phyloP scores from a whole-genome alignment of 2,329 filamentous ascomycete species.

The Plenodomus biglobosus region DNA sequence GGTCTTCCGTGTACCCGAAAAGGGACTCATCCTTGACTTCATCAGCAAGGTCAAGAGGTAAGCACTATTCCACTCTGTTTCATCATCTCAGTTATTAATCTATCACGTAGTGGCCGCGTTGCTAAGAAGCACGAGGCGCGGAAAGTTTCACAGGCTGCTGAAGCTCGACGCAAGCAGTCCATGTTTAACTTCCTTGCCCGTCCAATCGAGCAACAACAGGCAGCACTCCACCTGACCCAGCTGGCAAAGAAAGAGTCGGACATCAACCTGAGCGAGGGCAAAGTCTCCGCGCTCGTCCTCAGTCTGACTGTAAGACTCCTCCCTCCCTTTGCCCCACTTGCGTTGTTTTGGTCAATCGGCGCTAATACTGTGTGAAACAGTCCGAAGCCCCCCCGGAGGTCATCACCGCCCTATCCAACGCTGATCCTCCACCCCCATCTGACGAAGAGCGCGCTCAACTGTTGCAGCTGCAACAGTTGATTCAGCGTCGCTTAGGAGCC shows the following conservation, averaged over 20 bases:
- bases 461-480: slow-evolving; percentile 36
- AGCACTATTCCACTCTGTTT: slow-evolving; percentile 11
- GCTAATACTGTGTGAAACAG: slow-evolving; percentile 43
- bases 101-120: slow-evolving; percentile 25
- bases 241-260: slow-evolving; percentile 56
- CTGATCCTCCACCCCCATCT: slow-evolving; percentile 27
- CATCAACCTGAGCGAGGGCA: slow-evolving; percentile 51
- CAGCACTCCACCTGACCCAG: slow-evolving; percentile 64
- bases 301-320: slow-evolving; percentile 62
- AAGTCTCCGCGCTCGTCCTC: slow-evolving; percentile 56
- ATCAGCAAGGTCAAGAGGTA: slow-evolving; percentile 61
- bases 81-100: slow-evolving; percentile 16
- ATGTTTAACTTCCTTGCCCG: slow-evolving; percentile 35
- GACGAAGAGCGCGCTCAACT: slow-evolving; percentile 34
- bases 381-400: slow-evolving; percentile 44
- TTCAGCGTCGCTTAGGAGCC: slow-evolving; percentile 33
- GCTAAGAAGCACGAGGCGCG: slow-evolving; percentile 18
- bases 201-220: slow-evolving; percentile 63
- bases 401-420: slow-evolving; percentile 31
- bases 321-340: slow-evolving; percentile 24
- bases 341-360: slow-evolving; percentile 34
- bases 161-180: slow-evolving; percentile 26
- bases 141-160: slow-evolving; percentile 11
- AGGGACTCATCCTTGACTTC: slow-evolving; percentile 58
- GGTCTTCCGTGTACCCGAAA: slow-evolving; percentile 49